Conservation (phyloP, 140 eudicot genomes). For the Stevia rebaudiana region DNA sequence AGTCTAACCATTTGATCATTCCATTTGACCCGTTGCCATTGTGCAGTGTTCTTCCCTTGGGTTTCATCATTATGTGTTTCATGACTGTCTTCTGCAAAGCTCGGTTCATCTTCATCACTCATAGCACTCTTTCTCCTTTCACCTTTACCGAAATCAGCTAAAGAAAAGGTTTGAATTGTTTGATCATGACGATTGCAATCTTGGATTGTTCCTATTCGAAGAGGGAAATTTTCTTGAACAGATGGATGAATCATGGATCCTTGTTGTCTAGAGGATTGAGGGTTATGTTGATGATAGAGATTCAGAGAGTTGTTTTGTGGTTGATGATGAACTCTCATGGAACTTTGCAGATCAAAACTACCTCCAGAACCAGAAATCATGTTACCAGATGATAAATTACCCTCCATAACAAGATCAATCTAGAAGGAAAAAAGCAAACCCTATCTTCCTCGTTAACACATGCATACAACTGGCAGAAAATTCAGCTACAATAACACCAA, state of each 20-base stretch:
- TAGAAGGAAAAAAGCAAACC: not conserved
- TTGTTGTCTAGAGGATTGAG: conserved; percentile 39
- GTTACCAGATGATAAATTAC: conserved; percentile 54
- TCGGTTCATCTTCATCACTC: conserved; percentile 61
- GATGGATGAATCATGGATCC: conserved; percentile 42
- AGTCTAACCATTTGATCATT: conserved; percentile 54
- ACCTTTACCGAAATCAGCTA: conserved; percentile 42
- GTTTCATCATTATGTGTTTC: conserved; percentile 27
- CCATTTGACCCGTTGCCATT: conserved; percentile 78
- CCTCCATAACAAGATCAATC: conserved; percentile 49
- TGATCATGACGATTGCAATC: conserved; percentile 41
- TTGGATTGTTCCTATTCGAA: conserved; percentile 52
- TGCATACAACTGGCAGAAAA: not conserved
- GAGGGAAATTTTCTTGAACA: conserved; percentile 51
- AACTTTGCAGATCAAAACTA: conserved; percentile 56
- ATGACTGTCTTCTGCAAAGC: conserved; percentile 36
- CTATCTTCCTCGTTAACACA: conserved; percentile 5
- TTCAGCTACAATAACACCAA: not conserved
- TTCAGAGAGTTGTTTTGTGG: conserved; percentile 33
- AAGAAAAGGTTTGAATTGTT: conserved; percentile 29
- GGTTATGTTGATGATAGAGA: conserved; percentile 39
- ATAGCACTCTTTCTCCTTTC: conserved; percentile 48
- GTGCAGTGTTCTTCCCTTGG: conserved; percentile 38
- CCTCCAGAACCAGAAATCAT: conserved; percentile 44
- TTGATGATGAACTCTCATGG: conserved; percentile 45